phyloP scores from a whole-genome alignment of 129 eudicot species.

The Tanacetum coccineum region DNA sequence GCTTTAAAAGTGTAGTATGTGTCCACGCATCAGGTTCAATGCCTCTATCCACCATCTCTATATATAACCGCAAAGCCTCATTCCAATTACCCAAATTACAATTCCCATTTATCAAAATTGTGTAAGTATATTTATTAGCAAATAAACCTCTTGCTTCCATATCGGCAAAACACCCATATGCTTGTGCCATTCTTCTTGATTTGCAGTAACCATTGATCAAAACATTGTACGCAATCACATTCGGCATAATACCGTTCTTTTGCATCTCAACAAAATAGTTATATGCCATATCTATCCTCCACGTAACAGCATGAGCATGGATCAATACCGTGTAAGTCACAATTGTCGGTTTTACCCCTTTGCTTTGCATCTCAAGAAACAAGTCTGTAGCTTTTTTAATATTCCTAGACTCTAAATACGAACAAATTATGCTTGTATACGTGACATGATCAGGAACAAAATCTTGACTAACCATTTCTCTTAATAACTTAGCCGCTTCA shows the following conservation, averaged over 20 bases:
- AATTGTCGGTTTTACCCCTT: constrained; percentile 53
- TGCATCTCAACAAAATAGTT: constrained; percentile 54
- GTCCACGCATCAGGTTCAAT: constrained; percentile 61
- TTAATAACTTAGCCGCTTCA: constrained; percentile 41
- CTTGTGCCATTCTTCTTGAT: constrained; percentile 39
- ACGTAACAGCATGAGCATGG: constrained; percentile 44
- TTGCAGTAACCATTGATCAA: constrained; percentile 57
- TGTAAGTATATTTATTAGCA: constrained; percentile 55
- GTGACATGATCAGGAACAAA: constrained; percentile 60
- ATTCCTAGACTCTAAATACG: constrained; percentile 43
- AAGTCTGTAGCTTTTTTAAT: constrained; percentile 47
- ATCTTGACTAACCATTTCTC: constrained; percentile 42
- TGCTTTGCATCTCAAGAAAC: constrained; percentile 47
- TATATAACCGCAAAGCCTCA: constrained; percentile 52
- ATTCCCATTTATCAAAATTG: constrained; percentile 52
- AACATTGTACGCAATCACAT: constrained; percentile 60
- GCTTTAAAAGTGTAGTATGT: constrained; percentile 52
- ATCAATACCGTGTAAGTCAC: constrained; percentile 61
- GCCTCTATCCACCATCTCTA: constrained; percentile 56
- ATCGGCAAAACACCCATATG: constrained; percentile 44
- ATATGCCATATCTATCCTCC: constrained; percentile 50
- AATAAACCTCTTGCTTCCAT: constrained; percentile 44
- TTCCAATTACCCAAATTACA: constrained; percentile 47
- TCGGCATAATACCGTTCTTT: constrained; percentile 47
- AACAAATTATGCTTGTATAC: constrained; percentile 60